A percentile compares a stretch with the other conserved stretches of the same genome.
Conservation (phyloP, 352 stramenopile species). For the Phytophthora chlamydospora region DNA sequence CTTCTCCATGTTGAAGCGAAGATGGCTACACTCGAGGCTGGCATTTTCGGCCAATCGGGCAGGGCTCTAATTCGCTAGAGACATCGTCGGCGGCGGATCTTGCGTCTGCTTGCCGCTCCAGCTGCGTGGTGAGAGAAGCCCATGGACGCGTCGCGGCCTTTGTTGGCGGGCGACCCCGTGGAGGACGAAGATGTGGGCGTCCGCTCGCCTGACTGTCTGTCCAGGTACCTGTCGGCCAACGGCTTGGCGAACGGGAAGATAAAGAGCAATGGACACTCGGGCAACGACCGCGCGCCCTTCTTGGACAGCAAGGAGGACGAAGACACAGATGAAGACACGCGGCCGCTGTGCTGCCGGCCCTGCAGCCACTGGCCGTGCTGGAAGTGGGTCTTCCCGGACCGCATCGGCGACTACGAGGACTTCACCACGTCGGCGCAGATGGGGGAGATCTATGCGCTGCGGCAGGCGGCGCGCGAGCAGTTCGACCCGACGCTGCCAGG, state of each 20-base stretch:
- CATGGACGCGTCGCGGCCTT: slow-evolving; percentile 60
- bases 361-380: slow-evolving; percentile 62
- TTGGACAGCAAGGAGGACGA: slow-evolving; percentile 36
- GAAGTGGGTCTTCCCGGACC: slow-evolving; percentile 67
- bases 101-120: neutral
- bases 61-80: neutral
- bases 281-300: slow-evolving; percentile 15
- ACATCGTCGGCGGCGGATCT: slow-evolving; percentile 11
- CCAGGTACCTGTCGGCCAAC: slow-evolving; percentile 27
- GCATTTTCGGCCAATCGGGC: slow-evolving; percentile 22
- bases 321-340: slow-evolving; percentile 23
- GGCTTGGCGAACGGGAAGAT: slow-evolving; percentile 11
- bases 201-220: slow-evolving; percentile 32
- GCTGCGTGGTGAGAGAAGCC: too few species aligned
- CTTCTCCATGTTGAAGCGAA: slow-evolving; percentile 8
- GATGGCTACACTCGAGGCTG: neutral
- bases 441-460: slow-evolving; percentile 65
- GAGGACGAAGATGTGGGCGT: slow-evolving; percentile 21
- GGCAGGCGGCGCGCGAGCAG: slow-evolving; percentile 60
- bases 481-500: slow-evolving; percentile 54
- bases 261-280: slow-evolving; percentile 19
- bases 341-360: slow-evolving; percentile 21
- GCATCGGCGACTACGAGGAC: slow-evolving; percentile 67
- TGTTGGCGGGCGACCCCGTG: slow-evolving; percentile 48
- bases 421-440: slow-evolving; percentile 67